Conservation (phyloP, 2,329 filamentous ascomycete genomes). For the Colletotrichum eremochloae region DNA sequence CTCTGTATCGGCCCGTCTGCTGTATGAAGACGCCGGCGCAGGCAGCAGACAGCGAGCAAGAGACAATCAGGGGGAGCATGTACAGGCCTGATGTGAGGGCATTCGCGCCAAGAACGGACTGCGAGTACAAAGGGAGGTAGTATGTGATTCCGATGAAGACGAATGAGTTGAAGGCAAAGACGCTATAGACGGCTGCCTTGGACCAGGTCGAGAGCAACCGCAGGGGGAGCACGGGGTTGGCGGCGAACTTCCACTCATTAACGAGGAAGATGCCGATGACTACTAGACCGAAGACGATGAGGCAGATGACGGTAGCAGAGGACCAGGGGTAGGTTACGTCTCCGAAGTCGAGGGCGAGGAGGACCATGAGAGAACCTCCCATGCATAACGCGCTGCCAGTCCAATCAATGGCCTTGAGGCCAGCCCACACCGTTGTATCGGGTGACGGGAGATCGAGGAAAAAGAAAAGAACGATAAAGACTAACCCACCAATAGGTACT, state of each 20-base stretch:
- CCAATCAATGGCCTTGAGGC: constrained; percentile 70
- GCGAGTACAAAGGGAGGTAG: constrained; percentile 63
- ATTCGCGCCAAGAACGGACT: constrained; percentile 53
- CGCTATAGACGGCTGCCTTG: constrained; percentile 74
- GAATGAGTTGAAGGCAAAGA: constrained; percentile 75
- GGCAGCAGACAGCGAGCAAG: constrained; percentile 44
- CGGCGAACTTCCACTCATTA: constrained; percentile 49
- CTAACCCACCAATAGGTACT: constrained; percentile 48
- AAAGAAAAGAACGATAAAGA: constrained; percentile 45
- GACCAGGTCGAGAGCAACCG: constrained; percentile 59
- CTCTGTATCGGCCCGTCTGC: constrained; percentile 75
- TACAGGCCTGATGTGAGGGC: constrained; percentile 52
- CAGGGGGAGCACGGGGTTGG: constrained; percentile 57
- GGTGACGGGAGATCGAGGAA: constrained; percentile 77
- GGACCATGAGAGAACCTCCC: constrained; percentile 50
- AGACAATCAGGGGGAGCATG: constrained; percentile 50
- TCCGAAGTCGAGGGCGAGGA: constrained; percentile 48
- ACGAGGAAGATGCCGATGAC: constrained; percentile 54
- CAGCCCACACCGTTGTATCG: constrained; percentile 71
- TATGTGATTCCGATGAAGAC: constrained; percentile 75
- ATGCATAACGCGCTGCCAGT: constrained; percentile 57
- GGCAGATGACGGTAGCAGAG: constrained; percentile 66
- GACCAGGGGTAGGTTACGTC: constrained; percentile 81
- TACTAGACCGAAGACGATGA: constrained; percentile 64
- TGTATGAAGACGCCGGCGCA: constrained; percentile 57